Conservation (phyloP, 2,329 filamentous ascomycete genomes). For the Acrocalymma vagum region DNA sequence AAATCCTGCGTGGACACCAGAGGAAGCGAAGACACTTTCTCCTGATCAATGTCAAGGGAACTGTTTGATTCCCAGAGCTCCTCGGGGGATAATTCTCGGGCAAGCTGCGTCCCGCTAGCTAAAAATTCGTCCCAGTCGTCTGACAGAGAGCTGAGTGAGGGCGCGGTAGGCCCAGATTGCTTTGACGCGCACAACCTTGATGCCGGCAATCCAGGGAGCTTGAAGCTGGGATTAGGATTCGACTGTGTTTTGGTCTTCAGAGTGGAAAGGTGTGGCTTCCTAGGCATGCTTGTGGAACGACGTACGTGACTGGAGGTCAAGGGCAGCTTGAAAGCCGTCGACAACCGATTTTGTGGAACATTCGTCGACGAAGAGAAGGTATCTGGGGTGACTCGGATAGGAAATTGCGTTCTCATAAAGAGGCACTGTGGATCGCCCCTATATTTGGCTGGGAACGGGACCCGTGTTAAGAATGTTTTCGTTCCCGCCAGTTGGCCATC, state of each 20-base stretch:
- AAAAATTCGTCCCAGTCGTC: conserved; percentile 52
- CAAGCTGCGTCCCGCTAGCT: conserved; percentile 56
- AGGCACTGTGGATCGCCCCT: conserved; percentile 34
- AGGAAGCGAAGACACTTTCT: no score
- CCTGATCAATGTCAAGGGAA: no score
- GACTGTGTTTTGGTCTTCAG: conserved; percentile 8
- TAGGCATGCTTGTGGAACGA: conserved; percentile 7
- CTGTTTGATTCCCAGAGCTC: no score
- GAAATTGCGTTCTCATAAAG: conserved; percentile 42
- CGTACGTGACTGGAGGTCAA: conserved; percentile 18
- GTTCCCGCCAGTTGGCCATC: conserved; percentile 44
- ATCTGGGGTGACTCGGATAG: conserved; percentile 37
- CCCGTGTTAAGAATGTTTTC: conserved; percentile 37
- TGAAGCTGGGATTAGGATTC: conserved; percentile 30
- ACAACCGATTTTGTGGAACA: conserved; percentile 10
- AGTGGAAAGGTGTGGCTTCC: conserved; percentile 11
- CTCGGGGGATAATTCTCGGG: conserved; percentile 49
- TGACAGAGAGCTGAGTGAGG: neutral
- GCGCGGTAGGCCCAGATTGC: conserved; percentile 2
- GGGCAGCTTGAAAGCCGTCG: conserved; percentile 31
- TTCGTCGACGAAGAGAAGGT: conserved; percentile 7
- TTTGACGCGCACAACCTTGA: no score
- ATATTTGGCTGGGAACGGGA: conserved; percentile 37
- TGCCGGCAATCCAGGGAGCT: conserved; percentile 33
- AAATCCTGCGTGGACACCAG: no score